Evolutionary conservation across 495 filamentous ascomycete species (phyloP).

Genomic region (Neurospora terricola): DNA sequence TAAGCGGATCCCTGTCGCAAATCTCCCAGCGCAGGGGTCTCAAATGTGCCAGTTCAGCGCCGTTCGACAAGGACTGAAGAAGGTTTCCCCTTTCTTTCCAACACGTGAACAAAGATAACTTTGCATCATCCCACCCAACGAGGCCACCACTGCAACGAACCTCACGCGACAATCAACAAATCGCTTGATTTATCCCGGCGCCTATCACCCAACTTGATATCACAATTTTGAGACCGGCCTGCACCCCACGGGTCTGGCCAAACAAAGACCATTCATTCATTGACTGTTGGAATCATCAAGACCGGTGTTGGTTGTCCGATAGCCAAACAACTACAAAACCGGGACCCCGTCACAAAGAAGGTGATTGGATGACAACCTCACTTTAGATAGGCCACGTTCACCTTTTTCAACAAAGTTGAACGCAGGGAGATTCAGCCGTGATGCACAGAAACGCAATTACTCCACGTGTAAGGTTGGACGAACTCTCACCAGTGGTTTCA

Average conservation of each 20-base stretch:
- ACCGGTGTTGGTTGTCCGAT: neutral
- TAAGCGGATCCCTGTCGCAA: slow-evolving; percentile 6
- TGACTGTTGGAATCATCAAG: neutral
- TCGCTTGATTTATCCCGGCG: neutral
- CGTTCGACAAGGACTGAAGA: neutral
- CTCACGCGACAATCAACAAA: neutral
- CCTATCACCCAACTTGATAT: neutral
- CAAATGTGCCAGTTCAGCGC: neutral
- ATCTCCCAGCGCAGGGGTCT: slow-evolving; percentile 2
- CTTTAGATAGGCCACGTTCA: neutral
- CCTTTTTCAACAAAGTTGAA: neutral
- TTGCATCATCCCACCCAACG: neutral
- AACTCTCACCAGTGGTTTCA: neutral
- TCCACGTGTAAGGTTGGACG: neutral
- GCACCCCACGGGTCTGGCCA: neutral
- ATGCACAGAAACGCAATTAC: neutral
- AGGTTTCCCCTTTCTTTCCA: neutral
- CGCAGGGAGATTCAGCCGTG: neutral
- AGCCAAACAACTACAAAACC: neutral
- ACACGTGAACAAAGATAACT: neutral
- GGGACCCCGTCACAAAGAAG: neutral
- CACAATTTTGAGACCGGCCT: neutral
- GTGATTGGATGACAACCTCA: neutral
- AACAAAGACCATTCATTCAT: neutral
- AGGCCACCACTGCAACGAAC: neutral